Evolutionary conservation across 129 eudicot genomes (phyloP), one percentile per base, ranked within the genome.

Genomic region (Centrapalus pauciflorus): DNA sequence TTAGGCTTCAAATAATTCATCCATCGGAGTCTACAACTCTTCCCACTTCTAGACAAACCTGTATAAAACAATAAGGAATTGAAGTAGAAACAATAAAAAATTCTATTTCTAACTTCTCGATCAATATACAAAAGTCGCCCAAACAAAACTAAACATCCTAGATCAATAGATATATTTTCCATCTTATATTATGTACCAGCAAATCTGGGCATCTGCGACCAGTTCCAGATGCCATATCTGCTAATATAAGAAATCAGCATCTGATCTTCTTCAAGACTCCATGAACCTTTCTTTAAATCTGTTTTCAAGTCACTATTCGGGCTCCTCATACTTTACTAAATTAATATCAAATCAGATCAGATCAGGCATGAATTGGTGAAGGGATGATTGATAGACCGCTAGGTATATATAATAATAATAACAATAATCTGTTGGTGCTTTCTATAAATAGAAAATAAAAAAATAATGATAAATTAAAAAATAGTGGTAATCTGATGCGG

Each of bases 1-100:
- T 51, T 40, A 0, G 87, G 87, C 25, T 72, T 63, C 8, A 82
- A 50, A 46, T 82, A 77, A 52, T 81, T 81, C 70, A 77, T 19
- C 82, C 86, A 82, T n/a, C 87, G 52, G 1, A 82, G 78, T 66
- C 83, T 82, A 13, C 87, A 82, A 54, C 87, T 82, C 71, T 78
- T 82, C 11, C 87, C 87, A 19, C 57, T 74, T 59, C 87, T 66
- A 2, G 61, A 65, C 51, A 78, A 70, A 14, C 85, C 85, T 80
- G 27, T 19, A 59, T 25, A 26, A 25, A 27, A 3, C 4, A 12
- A 26, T 27, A n/a, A n/a, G n/a, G n/a, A n/a, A n/a, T n/a, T n/a
- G n/a, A n/a, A n/a, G n/a, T n/a, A n/a, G n/a, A n/a, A n/a, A n/a
- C n/a, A n/a, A n/a, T n/a, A n/a, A n/a, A n/a, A n/a, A n/a, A n/a